Evolutionary conservation across 257 asterid species (phyloP).

Genomic region (Phtheirospermum japonicum): DNA sequence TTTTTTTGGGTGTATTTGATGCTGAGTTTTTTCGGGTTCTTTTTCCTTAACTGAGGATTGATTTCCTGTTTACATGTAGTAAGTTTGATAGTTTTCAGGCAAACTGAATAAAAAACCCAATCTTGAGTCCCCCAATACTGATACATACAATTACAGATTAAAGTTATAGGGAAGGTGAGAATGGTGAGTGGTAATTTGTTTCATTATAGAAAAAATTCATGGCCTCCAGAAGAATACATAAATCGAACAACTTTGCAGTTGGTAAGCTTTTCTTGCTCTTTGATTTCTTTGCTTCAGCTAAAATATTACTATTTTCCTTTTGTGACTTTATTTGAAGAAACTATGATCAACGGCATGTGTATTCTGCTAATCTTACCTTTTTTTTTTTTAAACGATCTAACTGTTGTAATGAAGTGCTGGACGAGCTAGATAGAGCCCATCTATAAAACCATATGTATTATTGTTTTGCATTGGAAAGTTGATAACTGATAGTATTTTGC

Average conservation of each 20-base stretch:
- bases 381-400: not conserved
- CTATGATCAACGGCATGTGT: not conserved
- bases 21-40: constrained; percentile 19
- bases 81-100: constrained; percentile 26
- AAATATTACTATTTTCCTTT: constrained; percentile 5
- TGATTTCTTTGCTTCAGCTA: constrained; percentile 5
- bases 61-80: too few relatives aligned
- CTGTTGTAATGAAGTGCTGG: constrained; percentile 1
- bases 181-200: constrained; percentile 91
- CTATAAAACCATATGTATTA: not conserved
- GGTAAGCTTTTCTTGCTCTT: constrained; percentile 47
- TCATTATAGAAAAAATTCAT: constrained; percentile 82
- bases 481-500: not conserved
- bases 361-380: too few relatives aligned
- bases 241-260: constrained; percentile 76
- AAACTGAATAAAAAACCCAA: constrained; percentile 23
- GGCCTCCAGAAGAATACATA: constrained; percentile 96
- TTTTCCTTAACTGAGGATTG: constrained; percentile 24
- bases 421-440: constrained; percentile 13
- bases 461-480: too few relatives aligned
- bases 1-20: constrained; percentile 36
- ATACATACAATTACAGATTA: not conserved
- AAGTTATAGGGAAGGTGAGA: constrained; percentile 30
- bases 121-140: constrained; percentile 28
- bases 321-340: constrained; percentile 10